Evolutionary conservation across 139 green algal genomes (phyloP).

Genomic region (Tetraselmis striata): DNA sequence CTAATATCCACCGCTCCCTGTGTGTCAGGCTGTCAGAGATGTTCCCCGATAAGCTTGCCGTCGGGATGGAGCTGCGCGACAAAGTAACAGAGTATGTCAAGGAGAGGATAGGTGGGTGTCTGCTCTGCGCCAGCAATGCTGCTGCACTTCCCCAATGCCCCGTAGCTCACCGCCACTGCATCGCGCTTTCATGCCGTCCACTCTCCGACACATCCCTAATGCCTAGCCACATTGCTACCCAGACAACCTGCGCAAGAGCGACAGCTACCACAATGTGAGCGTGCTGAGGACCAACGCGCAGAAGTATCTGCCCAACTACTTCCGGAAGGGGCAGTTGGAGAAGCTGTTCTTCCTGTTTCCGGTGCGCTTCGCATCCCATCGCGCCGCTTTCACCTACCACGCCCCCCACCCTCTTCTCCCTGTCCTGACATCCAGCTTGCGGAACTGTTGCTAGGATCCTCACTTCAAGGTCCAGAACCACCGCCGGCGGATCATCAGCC

Average conservation of each 20-base stretch:
- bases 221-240: too few relatives aligned
- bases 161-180: too few relatives aligned
- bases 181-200: too few relatives aligned
- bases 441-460: too few relatives aligned
- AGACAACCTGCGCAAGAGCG: conserved; percentile 42
- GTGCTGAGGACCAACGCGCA: conserved; percentile 87
- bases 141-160: conserved; percentile 57
- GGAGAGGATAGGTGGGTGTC: conserved; percentile 57
- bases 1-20: too few relatives aligned
- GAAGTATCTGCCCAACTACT: conserved; percentile 94
- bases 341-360: conserved; percentile 99
- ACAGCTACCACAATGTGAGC: conserved; percentile 69
- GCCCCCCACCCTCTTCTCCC: too few relatives aligned
- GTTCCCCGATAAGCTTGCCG: conserved; percentile 85
- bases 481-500: conserved; percentile 85
- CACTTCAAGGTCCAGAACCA: conserved; percentile 67
- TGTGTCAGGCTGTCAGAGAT: conserved; percentile 68
- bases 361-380: too few relatives aligned
- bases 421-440: too few relatives aligned
- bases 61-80: conserved; percentile 95
- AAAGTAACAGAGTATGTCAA: conserved; percentile 91
- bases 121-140: conserved; percentile 4
- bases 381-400: too few relatives aligned
- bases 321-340: conserved; percentile 84
- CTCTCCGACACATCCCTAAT: too few relatives aligned